Conservation (phyloP, 306 rosid genomes). For the Prunus salicina region DNA sequence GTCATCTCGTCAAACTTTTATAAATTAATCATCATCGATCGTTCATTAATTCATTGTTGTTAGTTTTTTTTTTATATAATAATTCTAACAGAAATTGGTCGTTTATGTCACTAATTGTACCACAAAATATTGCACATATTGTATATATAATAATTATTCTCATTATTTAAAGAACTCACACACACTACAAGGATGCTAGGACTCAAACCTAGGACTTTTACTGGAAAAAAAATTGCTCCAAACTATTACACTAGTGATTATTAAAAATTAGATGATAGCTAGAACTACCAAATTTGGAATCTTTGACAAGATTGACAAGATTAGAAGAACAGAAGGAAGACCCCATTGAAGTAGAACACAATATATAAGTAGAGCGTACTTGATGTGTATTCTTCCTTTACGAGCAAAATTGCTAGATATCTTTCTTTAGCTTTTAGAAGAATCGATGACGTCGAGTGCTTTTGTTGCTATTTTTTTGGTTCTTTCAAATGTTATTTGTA, state of each 20-base stretch:
- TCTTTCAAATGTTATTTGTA: no score
- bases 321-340: background rate
- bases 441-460: background rate
- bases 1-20: background rate
- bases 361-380: background rate
- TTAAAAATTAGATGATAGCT: background rate
- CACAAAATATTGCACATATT: no score
- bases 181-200: accelerated
- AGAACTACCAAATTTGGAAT: background rate
- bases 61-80: background rate
- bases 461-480: background rate
- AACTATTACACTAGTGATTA: background rate
- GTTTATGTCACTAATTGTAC: no score
- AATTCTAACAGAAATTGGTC: background rate
- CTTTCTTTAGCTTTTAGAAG: background rate
- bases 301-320: background rate
- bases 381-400: background rate
- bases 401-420: background rate
- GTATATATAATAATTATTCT: no score
- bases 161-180: no score
- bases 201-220: accelerated
- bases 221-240: no score
- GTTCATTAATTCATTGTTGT: background rate
- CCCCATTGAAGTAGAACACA: background rate
- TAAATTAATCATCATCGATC: background rate